These are phyloP conservation scores for Phytopythium sindhum DNA, from an alignment of 352 stramenopile species.

Conservation along the genomic window DNA sequence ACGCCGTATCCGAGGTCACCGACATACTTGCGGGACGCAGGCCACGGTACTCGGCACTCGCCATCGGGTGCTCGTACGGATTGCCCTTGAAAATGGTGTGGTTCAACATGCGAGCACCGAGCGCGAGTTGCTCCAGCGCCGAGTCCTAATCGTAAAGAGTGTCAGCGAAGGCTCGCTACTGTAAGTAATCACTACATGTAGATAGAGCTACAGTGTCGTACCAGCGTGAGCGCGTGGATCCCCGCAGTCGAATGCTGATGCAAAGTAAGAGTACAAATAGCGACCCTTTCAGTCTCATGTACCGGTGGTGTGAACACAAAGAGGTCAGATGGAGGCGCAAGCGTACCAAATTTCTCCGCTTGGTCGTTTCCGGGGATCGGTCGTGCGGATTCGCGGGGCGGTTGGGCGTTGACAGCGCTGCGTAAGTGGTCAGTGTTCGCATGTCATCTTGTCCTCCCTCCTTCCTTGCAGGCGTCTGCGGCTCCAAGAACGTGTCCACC, in stretches of 20 bases:
- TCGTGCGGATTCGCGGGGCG: conserved; percentile 4
- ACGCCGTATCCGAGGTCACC: conserved; percentile 14
- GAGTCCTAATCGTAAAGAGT: conserved; percentile 32
- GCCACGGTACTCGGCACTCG: conserved; percentile 18
- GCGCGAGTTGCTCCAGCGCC: conserved; percentile 54
- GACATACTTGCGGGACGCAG: conserved; percentile 18
- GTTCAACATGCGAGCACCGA: conserved; percentile 38
- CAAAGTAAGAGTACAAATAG: background rate
- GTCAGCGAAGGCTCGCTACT: conserved; percentile 1
- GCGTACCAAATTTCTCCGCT: conserved; percentile 28
- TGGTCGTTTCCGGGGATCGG: background rate
- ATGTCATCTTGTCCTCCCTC: conserved; percentile 33
- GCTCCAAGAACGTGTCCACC: conserved; percentile 53
- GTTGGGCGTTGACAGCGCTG: conserved; percentile 41
- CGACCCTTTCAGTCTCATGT: background rate
- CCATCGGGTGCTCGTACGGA: conserved; percentile 39
- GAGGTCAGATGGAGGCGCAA: background rate
- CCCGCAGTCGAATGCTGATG: conserved; percentile 26
- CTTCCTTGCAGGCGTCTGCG: conserved; percentile 17
- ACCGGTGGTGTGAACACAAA: background rate
- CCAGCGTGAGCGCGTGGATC: conserved; percentile 49
- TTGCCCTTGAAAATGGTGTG: conserved; percentile 30
- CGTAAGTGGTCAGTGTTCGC: conserved; percentile 48
- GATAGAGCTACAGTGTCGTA: conserved; percentile 10
- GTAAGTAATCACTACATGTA: conserved; percentile 4